These are phyloP conservation scores for Mortierella antarctica DNA, from an alignment of 192 early-diverging fungal genomes.

Conservation along the genomic window DNA sequence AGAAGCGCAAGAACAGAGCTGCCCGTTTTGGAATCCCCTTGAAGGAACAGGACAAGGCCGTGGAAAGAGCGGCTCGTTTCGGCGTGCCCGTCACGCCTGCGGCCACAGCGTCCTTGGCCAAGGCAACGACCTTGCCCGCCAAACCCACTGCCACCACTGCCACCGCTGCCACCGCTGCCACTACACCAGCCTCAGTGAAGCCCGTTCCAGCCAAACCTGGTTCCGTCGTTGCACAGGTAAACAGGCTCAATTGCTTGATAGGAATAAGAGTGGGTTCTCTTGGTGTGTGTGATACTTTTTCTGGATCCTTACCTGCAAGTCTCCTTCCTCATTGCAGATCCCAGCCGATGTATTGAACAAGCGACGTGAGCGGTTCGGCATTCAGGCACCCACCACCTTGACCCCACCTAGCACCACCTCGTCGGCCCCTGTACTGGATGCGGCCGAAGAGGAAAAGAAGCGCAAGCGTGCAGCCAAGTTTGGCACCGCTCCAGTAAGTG, in stretches of 20 bases:
- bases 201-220: constrained; percentile 24
- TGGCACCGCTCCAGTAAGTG: constrained; percentile 35
- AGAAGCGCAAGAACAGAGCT: constrained; percentile 59
- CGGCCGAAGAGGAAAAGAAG: constrained; percentile 73
- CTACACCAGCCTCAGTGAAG: not conserved
- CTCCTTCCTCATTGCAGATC: not conserved
- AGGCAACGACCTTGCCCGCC: constrained; percentile 9
- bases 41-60: constrained; percentile 59
- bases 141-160: too few relatives aligned
- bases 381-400: constrained; percentile 16
- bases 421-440: constrained; percentile 8
- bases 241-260: not conserved
- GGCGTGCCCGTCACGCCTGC: constrained; percentile 49
- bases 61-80: constrained; percentile 67
- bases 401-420: constrained; percentile 1
- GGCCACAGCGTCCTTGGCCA: constrained; percentile 20
- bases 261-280: not conserved
- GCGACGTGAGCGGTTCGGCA: constrained; percentile 65
- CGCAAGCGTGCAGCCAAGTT: constrained; percentile 72
- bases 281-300: not conserved
- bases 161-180: not conserved
- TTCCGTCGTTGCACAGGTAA: constrained; percentile 28
- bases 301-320: not conserved
- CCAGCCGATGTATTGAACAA: constrained; percentile 65
- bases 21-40: constrained; percentile 61